phyloP scores from a whole-genome alignment of 257 asterid genomes.

The Coffea canephora region DNA sequence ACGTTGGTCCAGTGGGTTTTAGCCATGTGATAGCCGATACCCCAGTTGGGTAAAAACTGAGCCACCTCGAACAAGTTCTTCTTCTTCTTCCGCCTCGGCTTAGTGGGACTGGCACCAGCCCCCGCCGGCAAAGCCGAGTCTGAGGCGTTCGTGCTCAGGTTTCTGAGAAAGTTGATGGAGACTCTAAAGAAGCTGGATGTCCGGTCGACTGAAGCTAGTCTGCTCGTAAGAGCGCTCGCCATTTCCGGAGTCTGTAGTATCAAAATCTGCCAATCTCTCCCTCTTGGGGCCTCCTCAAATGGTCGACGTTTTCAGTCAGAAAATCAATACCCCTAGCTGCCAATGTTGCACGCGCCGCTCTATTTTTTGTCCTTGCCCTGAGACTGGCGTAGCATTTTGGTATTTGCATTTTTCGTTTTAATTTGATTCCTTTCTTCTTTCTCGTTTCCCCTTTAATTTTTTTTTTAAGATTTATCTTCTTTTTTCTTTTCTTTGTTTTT shows the following conservation, averaged over 20 bases:
- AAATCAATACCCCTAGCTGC: too few relatives aligned
- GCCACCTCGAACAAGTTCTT: conserved; percentile 94
- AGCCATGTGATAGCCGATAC: conserved; percentile 91
- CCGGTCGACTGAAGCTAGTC: conserved; percentile 38
- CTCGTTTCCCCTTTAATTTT: too few relatives aligned
- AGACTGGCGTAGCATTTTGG: too few relatives aligned
- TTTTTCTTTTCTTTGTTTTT: too few relatives aligned
- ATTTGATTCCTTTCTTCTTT: too few relatives aligned
- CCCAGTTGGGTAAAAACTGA: conserved; percentile 93
- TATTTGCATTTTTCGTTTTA: too few relatives aligned
- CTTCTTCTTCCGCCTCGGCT: conserved; percentile 72
- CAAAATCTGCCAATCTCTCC: too few relatives aligned
- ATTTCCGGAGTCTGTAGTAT: conserved; percentile 27
- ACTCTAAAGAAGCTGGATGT: conserved; percentile 37
- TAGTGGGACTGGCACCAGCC: conserved; percentile 33
- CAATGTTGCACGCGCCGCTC: too few relatives aligned
- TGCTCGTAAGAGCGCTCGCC: conserved; percentile 52
- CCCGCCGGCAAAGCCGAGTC: conserved; percentile 22
- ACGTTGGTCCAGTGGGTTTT: conserved; percentile 78
- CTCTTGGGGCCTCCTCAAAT: too few relatives aligned
- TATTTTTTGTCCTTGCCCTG: too few relatives aligned
- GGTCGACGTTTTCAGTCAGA: too few relatives aligned
- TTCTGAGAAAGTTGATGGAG: conserved; percentile 47
- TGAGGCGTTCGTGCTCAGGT: conserved; percentile 31
- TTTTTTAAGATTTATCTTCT: too few relatives aligned